Percentiles rank a stretch among this genome's conserved stretches.
phyloP scores from a whole-genome alignment of 2,329 filamentous ascomycete genomes.

The Alternaria angustiovoidea region DNA sequence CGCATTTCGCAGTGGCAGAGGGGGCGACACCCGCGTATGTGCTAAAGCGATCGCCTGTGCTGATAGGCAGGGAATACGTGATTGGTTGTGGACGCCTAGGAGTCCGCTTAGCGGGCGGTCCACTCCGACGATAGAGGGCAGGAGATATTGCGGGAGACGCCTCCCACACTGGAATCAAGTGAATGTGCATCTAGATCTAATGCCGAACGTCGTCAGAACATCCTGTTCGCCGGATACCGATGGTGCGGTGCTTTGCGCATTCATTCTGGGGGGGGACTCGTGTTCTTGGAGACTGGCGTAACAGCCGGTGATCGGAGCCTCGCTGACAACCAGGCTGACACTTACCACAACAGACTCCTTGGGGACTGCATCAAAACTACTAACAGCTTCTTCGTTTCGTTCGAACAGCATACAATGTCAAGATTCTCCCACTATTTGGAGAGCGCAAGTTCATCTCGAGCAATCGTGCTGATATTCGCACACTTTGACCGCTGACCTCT shows the following conservation, averaged over 20 bases:
- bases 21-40: conserved; percentile 32
- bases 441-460: neutral
- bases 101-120: conserved; percentile 38
- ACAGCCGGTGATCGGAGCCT: conserved; percentile 4
- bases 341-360: neutral
- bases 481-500: neutral
- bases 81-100: conserved; percentile 31
- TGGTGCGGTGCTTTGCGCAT: conserved; percentile 19
- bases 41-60: conserved; percentile 38
- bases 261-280: neutral
- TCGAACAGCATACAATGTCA: neutral
- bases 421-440: neutral
- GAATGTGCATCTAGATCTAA: conserved; percentile 15
- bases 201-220: conserved; percentile 12
- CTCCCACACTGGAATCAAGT: conserved; percentile 29
- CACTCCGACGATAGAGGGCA: conserved; percentile 38
- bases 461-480: neutral
- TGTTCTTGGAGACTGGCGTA: neutral
- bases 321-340: neutral
- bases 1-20: conserved; percentile 25
- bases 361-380: neutral
- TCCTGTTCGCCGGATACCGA: conserved; percentile 41
- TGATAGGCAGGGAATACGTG: conserved; percentile 34
- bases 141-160: conserved; percentile 12
- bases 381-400: neutral